Evolutionary conservation across 169 alveolate genomes (phyloP).

Genomic region (Plasmodium reichenowi): DNA sequence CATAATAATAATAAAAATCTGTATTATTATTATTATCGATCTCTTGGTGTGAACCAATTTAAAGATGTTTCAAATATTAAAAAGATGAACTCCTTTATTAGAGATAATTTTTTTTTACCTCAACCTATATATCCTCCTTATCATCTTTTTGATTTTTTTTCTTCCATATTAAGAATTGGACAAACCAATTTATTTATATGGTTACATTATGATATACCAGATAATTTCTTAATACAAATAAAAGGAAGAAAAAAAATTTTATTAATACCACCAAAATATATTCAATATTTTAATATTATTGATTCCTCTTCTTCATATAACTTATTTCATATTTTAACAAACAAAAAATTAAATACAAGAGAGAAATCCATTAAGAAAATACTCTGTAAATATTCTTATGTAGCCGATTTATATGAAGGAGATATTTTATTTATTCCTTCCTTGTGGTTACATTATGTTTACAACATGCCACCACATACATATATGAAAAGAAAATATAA

Average conservation of each 20-base stretch:
- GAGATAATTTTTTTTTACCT: conserved; percentile 71
- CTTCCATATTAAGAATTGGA: conserved; percentile 74
- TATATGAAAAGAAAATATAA: conserved; percentile 19
- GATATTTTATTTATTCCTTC: conserved; percentile 72
- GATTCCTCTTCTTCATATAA: conserved; percentile 67
- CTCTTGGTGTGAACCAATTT: conserved; percentile 68
- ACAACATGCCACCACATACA: conserved; percentile 74
- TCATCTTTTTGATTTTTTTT: conserved; percentile 47
- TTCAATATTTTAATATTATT: conserved; percentile 58
- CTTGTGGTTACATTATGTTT: conserved; percentile 71
- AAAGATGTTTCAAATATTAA: conserved; percentile 70
- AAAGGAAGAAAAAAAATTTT: conserved; percentile 76
- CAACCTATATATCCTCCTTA: conserved; percentile 51
- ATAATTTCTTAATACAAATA: conserved; percentile 72
- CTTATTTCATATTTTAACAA: conserved; percentile 40
- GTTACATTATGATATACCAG: conserved; percentile 76
- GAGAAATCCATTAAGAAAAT: conserved; percentile 48
- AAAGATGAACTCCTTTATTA: conserved; percentile 65
- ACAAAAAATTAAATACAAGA: conserved; percentile 32
- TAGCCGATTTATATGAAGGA: conserved; percentile 72
- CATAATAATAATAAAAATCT: background rate
- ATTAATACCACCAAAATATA: conserved; percentile 60
- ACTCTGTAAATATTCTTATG: conserved; percentile 30
- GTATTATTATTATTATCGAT: conserved; percentile 58
- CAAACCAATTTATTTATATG: conserved; percentile 74